Base-by-base conservation (phyloP, 495 filamentous ascomycete genomes). In the Chaetomium fimeti region DNA sequence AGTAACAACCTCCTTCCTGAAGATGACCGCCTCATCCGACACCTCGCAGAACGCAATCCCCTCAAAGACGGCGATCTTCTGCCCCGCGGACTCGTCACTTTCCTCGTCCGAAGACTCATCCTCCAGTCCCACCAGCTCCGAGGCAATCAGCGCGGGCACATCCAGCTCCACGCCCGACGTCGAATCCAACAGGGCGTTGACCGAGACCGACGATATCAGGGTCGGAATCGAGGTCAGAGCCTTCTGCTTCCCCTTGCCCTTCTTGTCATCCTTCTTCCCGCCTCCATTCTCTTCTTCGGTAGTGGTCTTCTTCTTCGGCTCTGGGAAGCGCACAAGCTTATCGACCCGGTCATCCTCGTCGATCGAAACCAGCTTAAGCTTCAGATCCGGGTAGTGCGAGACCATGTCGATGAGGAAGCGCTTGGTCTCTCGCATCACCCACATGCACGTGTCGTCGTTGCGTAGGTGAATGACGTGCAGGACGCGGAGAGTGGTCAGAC, bases 301-400 rank as follows among this genome's bases (percentile, higher is more conserved):
- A n/a, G 15, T 8, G n/a, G 72, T 68, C 55, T 74, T 76, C 28
- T 67, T 22, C 15, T 51, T 24, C 1, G 13, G 8, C 12, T 59
- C 13, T 11, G 53, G 24, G 29, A 64, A 54, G 2, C 69, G 61
- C 13, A 80, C 60, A 49, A 85, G 69, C 7, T 76, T 73, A 28
- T 82, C 75, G 8, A 82, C 79, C 7, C 65, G 59, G 25, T 78
- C 71, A 5, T 76, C 71, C 12, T 78, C 77, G 53, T 78, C 78
- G 9, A 85, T 72, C 3, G 83, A 79, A 22, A 87, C 61, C 71
- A 79, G 86, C 70, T 84, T 78, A 9, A 87, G 77, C 64, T 79
- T 81, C 66, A 82, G 67, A 6, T 77, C 65, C 0, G 81, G 79
- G 60, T 80, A 75, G 64, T 84, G 80, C 1, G 78, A 73, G 27